Evolutionary conservation across 83 land plant genomes (phyloP).

Genomic region (Larix sibirica): DNA sequence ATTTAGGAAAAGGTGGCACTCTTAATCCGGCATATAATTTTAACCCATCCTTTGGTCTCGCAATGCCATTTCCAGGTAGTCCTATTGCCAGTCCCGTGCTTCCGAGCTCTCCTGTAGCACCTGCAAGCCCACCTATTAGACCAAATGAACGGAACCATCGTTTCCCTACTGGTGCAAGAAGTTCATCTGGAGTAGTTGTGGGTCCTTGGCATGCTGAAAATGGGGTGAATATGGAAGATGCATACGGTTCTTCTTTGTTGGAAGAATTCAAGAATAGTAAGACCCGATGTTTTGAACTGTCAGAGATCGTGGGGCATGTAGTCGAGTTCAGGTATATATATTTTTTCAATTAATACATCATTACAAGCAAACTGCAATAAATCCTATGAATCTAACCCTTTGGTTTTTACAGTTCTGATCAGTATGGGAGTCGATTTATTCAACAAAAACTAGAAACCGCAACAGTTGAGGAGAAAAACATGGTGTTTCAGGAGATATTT

Average conservation of each 20-base stretch:
- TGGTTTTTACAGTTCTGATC: slow-evolving; percentile 63
- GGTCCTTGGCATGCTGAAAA: slow-evolving; percentile 54
- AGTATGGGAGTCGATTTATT: slow-evolving; percentile 91
- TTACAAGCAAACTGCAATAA: slow-evolving; percentile 18
- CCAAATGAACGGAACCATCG: slow-evolving; percentile 43
- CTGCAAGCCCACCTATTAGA: slow-evolving; percentile 43
- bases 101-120: slow-evolving; percentile 59
- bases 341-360: neutral
- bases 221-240: slow-evolving; percentile 44
- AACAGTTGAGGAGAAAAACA: slow-evolving; percentile 67
- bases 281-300: slow-evolving; percentile 78
- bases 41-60: slow-evolving; percentile 57
- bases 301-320: slow-evolving; percentile 88
- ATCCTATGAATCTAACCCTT: slow-evolving; percentile 1
- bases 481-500: slow-evolving; percentile 74
- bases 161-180: slow-evolving; percentile 39
- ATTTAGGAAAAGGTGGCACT: slow-evolving; percentile 42
- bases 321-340: slow-evolving; percentile 84
- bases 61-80: slow-evolving; percentile 54
- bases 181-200: slow-evolving; percentile 25
- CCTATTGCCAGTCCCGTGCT: slow-evolving; percentile 47
- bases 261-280: slow-evolving; percentile 95
- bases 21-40: slow-evolving; percentile 57
- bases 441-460: slow-evolving; percentile 90
- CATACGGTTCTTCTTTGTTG: slow-evolving; percentile 56